Base-by-base conservation (phyloP, 2,329 filamentous ascomycete species). In the Pestalotiopsis sp. region DNA sequence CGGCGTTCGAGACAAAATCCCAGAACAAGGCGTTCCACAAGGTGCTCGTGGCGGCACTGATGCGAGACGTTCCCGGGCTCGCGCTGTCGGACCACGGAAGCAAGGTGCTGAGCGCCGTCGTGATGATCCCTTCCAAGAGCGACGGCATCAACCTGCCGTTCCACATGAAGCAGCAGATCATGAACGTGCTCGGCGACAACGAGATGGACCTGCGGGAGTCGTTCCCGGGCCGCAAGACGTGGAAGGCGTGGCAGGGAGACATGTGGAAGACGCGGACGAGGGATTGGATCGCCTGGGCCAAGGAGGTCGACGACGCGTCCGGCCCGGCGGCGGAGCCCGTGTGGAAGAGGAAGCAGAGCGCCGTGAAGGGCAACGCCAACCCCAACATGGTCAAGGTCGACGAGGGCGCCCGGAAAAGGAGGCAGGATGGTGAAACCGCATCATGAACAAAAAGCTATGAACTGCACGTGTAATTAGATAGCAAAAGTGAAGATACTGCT, bases 231-330 rank as follows among this genome's bases (percentile, higher is more conserved):
- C 80, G 87, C 9, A 86, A 83, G 67, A 85, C 87, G 9, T 90
- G 87, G 88, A 81, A 86, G 31, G 81, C 80, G 49, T 90, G 87
- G 87, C 85, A 84, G 76, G 87, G 87, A 13, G 87, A 90, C 70
- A 75, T 85, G 76, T 90, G 87, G 86, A 85, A 84, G 74, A 84
- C 84, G 62, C 79, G 84, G 57, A 78, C 83, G 63, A 77, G 80
- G 17, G 87, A 89, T 63, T 90, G 88, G 88, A 85, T 87, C 70
- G 74, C 80, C 2, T 89, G 87, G 85, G 84, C 84, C 69, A 89
- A 86, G 78, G 86, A 87, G 72, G 80, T 83, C 14, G 82, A 83
- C 71, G 75, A 77, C 0, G 78, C 79, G 64, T 77, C 75, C n/a
- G 73, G 73, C 27, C 69, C 27, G 20, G 12, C 75, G 68, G 65